These are phyloP conservation scores for Lentinula sp. DNA, from an alignment of 768 basidiomycete genomes.

Conservation along the genomic window DNA sequence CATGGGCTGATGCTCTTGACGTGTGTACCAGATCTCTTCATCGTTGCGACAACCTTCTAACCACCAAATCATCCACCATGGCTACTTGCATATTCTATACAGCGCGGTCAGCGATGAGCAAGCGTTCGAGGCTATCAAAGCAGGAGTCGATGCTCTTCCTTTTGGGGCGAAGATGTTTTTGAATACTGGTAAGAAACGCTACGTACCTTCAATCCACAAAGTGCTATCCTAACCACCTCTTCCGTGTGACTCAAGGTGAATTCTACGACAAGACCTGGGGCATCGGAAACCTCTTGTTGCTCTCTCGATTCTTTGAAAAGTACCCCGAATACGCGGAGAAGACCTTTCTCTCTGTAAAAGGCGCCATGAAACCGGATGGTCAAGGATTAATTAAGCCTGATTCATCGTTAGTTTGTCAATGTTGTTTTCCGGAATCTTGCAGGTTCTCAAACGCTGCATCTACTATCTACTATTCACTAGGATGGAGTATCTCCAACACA, in stretches of 20 bases:
- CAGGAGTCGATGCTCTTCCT: conserved; percentile 36
- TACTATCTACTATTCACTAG: conserved; percentile 8
- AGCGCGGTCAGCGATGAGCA: conserved; percentile 46
- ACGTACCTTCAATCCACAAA: too few relatives aligned
- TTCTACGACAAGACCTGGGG: conserved; percentile 47
- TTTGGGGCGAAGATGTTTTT: conserved; percentile 41
- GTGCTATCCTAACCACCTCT: not conserved
- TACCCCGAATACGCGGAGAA: conserved; percentile 27
- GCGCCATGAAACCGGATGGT: conserved; percentile 2
- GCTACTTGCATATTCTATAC: conserved; percentile 5
- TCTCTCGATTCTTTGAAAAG: conserved; percentile 42
- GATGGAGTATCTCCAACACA: conserved; percentile 33
- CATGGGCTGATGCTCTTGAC: conserved; percentile 58
- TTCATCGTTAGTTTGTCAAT: not conserved
- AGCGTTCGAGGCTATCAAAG: conserved; percentile 58
- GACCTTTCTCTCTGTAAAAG: conserved; percentile 29
- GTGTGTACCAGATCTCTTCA: conserved; percentile 16
- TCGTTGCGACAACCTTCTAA: not conserved
- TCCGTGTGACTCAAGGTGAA: conserved; percentile 25
- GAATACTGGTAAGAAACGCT: conserved; percentile 23
- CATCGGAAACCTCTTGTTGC: conserved; percentile 42
- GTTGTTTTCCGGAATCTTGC: not conserved
- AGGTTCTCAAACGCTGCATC: not conserved
- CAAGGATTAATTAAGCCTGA: not conserved
- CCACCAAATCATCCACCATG: not conserved